Conservation (phyloP, 305 asterid genomes). For the Fraxinus sp. region DNA sequence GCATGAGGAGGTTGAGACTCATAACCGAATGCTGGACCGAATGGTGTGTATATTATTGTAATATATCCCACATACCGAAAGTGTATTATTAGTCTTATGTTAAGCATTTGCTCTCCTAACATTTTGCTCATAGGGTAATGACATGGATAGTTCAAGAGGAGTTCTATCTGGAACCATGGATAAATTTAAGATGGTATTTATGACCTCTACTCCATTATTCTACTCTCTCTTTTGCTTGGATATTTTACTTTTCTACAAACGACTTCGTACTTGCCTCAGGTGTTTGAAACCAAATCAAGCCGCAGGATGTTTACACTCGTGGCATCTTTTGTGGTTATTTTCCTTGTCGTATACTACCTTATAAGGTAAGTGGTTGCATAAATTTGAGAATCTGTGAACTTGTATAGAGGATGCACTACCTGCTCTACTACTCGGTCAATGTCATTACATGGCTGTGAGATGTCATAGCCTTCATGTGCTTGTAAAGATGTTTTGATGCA, state of each 20-base stretch:
- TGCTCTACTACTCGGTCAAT: not conserved
- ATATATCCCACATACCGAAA: not conserved
- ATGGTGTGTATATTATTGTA: constrained; percentile 57
- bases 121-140: constrained; percentile 62
- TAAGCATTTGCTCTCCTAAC: not conserved
- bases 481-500: not conserved
- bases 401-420: not conserved
- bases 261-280: constrained; percentile 38
- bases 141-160: constrained; percentile 96
- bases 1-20: constrained; percentile 88
- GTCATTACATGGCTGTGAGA: not conserved
- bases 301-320: constrained; percentile 78
- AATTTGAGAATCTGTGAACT: not conserved
- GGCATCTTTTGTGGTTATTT: constrained; percentile 78
- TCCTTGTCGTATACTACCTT: constrained; percentile 75
- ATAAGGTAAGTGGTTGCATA: constrained; percentile 48
- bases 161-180: constrained; percentile 92
- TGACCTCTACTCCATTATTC: not conserved
- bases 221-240: not conserved
- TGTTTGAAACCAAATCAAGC: constrained; percentile 90
- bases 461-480: not conserved
- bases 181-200: constrained; percentile 81
- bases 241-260: not conserved
- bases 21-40: constrained; percentile 79
- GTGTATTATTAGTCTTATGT: not conserved